Conservation (phyloP, 140 eudicot genomes). For the Cichorium intybus region DNA sequence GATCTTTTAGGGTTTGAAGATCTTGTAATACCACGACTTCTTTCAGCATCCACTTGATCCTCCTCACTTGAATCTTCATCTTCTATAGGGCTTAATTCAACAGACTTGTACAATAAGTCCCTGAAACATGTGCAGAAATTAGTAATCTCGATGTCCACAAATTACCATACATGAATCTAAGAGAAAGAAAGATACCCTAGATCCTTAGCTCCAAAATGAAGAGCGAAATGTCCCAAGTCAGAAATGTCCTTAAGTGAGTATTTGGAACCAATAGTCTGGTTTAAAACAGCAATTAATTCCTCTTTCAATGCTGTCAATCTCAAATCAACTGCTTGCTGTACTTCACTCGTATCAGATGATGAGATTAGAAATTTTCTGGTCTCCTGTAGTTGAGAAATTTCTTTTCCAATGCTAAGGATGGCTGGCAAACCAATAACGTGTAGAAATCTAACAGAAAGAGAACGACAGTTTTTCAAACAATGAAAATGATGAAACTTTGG, state of each 20-base stretch:
- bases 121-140: constrained; percentile 40
- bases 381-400: constrained; percentile 79
- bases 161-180: not conserved
- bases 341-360: constrained; percentile 67
- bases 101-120: constrained; percentile 41
- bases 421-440: constrained; percentile 51
- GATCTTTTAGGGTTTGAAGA: constrained; percentile 84
- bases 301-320: constrained; percentile 60
- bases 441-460: constrained; percentile 53
- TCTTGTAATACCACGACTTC: constrained; percentile 68
- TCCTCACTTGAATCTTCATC: constrained; percentile 78
- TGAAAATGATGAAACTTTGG: not conserved
- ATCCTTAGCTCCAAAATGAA: constrained; percentile 59
- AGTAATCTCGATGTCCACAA: constrained; percentile 13
- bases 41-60: constrained; percentile 59
- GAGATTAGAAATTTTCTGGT: constrained; percentile 67
- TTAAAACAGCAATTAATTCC: constrained; percentile 54
- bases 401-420: constrained; percentile 43
- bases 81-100: constrained; percentile 40
- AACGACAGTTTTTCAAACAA: not conserved
- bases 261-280: constrained; percentile 48
- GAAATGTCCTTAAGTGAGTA: constrained; percentile 48
- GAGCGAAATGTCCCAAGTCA: constrained; percentile 49
- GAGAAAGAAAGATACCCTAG: constrained; percentile 50
- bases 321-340: constrained; percentile 75